Base-by-base conservation (phyloP, 306 rosid species). In the Pterocarpus santalinus region DNA sequence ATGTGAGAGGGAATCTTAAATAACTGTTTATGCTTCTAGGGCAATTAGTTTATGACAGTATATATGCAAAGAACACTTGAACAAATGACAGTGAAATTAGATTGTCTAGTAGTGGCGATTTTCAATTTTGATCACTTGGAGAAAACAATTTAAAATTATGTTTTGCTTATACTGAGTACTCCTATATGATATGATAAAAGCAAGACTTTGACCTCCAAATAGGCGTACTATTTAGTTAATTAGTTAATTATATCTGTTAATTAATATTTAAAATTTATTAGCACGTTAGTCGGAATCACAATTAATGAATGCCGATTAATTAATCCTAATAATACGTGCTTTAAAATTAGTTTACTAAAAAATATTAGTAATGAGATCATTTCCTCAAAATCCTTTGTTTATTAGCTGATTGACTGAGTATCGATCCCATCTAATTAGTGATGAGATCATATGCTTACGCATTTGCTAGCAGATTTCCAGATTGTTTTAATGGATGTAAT, bases 401-500 rank as follows among this genome's bases (percentile, higher is more conserved):
- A 39, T 66, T 66, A 14, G 9, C 53, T 0, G 8, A 41, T 65
- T 64, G 49, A 38, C 51, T n/a, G 5, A 17, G 28, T 16, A 39
- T 65, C 3, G 53, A 53, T 53, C 36, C 16, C 17, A 68, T 39
- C 33, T 39, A 13, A 32, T 13, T 11, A 11, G 64, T 53, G 49
- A 72, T 44, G 73, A 46, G 38, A 46, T 69, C 58, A 69, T 69
- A 46, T 69, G 58, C 41, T 13, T 16, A 43, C 74, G 74, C 2
- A 69, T 46, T 69, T 22, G 74, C 7, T 11, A 35, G 46, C 44
- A 33, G 8, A 11, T 34, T 63, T 5, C n/a, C 60, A 1, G 56
- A 51, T 51, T 43, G 49, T 38, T 43, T 43, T 43, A 43, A 49
- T 11, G 55, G 14, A 11, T 46, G 16, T 14, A 49, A 49, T 2